Conservation (phyloP, 2,329 filamentous ascomycete genomes). For the Botrytis paeoniae region DNA sequence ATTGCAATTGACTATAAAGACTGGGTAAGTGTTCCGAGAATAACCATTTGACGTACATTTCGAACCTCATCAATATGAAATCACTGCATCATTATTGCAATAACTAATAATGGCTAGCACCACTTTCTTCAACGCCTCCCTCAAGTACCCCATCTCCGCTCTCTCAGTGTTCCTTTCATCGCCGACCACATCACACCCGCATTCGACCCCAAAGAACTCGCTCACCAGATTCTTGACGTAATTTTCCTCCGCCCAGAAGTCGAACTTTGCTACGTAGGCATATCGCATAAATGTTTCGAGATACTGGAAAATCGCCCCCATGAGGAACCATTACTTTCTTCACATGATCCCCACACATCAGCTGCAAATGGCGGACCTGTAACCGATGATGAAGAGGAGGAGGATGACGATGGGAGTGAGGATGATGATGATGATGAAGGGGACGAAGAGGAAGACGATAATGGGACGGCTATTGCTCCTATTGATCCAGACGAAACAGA, state of each 20-base stretch:
- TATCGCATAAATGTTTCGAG: slow-evolving; percentile 77
- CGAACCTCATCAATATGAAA: background rate
- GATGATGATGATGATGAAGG: slow-evolving; percentile 44
- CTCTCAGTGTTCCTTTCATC: slow-evolving; percentile 68
- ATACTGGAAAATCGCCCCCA: slow-evolving; percentile 63
- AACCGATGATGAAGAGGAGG: slow-evolving; percentile 46
- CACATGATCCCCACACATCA: slow-evolving; percentile 31
- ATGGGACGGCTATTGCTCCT: slow-evolving; percentile 35
- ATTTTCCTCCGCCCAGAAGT: slow-evolving; percentile 73
- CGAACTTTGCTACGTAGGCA: slow-evolving; percentile 73
- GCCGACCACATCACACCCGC: slow-evolving; percentile 55
- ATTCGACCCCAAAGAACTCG: slow-evolving; percentile 65
- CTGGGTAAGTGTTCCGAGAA: slow-evolving; percentile 60
- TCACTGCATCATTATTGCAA: background rate
- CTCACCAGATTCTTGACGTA: slow-evolving; percentile 74
- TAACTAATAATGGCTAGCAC: slow-evolving; percentile 47
- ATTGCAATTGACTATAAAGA: slow-evolving; percentile 71
- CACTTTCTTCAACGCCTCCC: slow-evolving; percentile 74
- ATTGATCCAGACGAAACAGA: slow-evolving; percentile 41
- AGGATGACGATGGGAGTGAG: slow-evolving; percentile 47
- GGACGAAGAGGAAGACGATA: slow-evolving; percentile 43
- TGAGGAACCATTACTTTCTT: slow-evolving; percentile 39
- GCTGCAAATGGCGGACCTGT: slow-evolving; percentile 39
- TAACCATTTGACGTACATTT: background rate
- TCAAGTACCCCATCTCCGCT: slow-evolving; percentile 65